phyloP scores from a whole-genome alignment of 495 filamentous ascomycete species.

The Penicillium subrubescens region DNA sequence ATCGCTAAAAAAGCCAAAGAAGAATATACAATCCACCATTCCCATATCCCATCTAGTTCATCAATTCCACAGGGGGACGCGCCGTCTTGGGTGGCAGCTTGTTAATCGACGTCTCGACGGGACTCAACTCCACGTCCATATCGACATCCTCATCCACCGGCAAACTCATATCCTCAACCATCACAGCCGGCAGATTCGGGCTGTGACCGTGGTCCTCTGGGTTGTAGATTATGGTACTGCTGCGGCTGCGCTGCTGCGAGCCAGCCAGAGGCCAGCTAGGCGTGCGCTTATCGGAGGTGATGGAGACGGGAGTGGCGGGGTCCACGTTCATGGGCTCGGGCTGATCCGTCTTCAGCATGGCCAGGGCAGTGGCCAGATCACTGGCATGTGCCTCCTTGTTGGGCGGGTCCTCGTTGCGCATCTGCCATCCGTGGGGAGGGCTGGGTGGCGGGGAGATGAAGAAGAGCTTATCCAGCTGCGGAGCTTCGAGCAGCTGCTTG shows the following conservation, averaged over 20 bases:
- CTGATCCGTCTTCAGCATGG: conserved; percentile 58
- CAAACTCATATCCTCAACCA: conserved; percentile 85
- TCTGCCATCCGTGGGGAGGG: conserved; percentile 92
- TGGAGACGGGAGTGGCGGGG: conserved; percentile 40
- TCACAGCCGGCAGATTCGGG: conserved; percentile 81
- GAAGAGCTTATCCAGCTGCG: conserved; percentile 87
- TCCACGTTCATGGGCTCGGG: conserved; percentile 26
- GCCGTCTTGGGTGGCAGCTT: conserved; percentile 73
- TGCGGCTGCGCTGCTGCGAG: conserved; percentile 54
- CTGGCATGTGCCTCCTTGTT: conserved; percentile 93
- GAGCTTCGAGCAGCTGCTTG: conserved; percentile 70
- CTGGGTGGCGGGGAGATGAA: conserved; percentile 94
- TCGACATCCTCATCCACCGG: conserved; percentile 44
- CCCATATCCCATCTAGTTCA: conserved; percentile 49
- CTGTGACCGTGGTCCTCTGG: conserved; percentile 73
- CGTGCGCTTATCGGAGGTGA: conserved; percentile 42
- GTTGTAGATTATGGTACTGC: conserved; percentile 73
- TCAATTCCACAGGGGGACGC: conserved; percentile 88
- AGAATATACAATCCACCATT: conserved; percentile 1
- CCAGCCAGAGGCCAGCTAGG: conserved; percentile 39
- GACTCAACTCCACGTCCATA: conserved; percentile 44
- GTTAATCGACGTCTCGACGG: conserved; percentile 46
- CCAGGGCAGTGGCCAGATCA: conserved; percentile 80
- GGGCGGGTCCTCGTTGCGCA: conserved; percentile 84
- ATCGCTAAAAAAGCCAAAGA: conserved; percentile 20